Base-by-base conservation (phyloP, 2,329 filamentous ascomycete genomes). In the Alternaria consortialis region DNA sequence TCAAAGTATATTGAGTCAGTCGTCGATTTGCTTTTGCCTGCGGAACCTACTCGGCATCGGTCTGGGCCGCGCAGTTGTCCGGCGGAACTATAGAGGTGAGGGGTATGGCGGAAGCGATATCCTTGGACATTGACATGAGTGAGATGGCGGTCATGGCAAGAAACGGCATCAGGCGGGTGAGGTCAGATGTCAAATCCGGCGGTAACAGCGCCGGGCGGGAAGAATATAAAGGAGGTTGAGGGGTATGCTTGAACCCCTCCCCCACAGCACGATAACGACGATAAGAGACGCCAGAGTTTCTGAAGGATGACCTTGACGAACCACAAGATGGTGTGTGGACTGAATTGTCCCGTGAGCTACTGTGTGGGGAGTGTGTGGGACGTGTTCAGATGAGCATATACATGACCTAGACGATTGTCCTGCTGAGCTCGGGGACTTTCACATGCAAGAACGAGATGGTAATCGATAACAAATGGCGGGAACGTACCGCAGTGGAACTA, bases 261-360 rank as follows among this genome's bases (percentile, higher is more conserved):
- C 62, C 63, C 61, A 64, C 62, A 65, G 56, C 42, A 44, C 71
- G 70, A 73, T 72, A 73, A 72, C 47, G 54, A 61, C 61, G 67
- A 70, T 70, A 71, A 71, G 58, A 60, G 56, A 68, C 11, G 9
- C 23, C 47, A 46, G 43, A 44, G 34, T 32, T 47, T 25, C 23
- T 46, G 61, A 27, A 65, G 60, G 62, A 67, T 71, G 65, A 72
- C 73, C 62, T 60, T 27, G 31, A 39, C 55, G 42, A 43, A 17
- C n/a, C 51, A 36, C 43, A 62, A 68, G 71, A 74, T 66, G 72
- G 71, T 75, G 73, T 73, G 69, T 68, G 65, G 63, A 44, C 20
- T 37, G 32, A 15, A 15, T 17, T 40, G 69, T 60, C 73, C 67
- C 72, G 74, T 76, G 72, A 74, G 68, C 68, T 69, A 66, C 65